Conservation (phyloP, 306 rosid genomes). For the Clitoria ternatea region DNA sequence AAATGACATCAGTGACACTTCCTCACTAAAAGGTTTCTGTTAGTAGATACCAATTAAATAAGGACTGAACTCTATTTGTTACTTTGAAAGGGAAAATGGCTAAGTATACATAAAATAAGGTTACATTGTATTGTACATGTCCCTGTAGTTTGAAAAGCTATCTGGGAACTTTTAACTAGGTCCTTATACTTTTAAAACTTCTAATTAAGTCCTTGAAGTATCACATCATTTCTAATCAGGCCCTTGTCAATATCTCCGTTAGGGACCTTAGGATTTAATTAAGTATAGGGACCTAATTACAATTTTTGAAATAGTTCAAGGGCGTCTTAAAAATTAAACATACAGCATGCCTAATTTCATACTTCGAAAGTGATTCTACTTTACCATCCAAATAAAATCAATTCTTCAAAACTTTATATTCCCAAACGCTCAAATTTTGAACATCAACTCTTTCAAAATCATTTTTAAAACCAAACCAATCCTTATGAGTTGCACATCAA, state of each 20-base stretch:
- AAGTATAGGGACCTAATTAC: too few relatives aligned
- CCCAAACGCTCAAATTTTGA: background rate
- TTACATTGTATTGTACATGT: too few relatives aligned
- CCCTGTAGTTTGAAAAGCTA: too few relatives aligned
- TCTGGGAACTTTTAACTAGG: too few relatives aligned
- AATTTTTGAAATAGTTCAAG: too few relatives aligned
- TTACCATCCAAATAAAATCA: background rate
- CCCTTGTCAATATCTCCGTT: too few relatives aligned
- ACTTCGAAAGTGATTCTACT: background rate
- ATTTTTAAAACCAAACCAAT: background rate
- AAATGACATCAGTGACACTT: background rate
- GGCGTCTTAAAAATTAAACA: too few relatives aligned
- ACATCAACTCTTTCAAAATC: background rate
- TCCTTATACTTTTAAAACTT: too few relatives aligned
- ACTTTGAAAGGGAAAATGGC: background rate
- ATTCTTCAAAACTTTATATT: background rate
- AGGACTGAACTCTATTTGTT: background rate
- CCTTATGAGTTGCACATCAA: background rate
- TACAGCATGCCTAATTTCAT: background rate
- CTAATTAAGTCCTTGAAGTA: too few relatives aligned
- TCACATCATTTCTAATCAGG: too few relatives aligned
- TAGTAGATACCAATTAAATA: background rate
- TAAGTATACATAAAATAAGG: background rate
- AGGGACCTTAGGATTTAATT: too few relatives aligned
- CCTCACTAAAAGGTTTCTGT: background rate